Conservation (phyloP, 2,329 filamentous ascomycete genomes). For the Penicillium digitatum region DNA sequence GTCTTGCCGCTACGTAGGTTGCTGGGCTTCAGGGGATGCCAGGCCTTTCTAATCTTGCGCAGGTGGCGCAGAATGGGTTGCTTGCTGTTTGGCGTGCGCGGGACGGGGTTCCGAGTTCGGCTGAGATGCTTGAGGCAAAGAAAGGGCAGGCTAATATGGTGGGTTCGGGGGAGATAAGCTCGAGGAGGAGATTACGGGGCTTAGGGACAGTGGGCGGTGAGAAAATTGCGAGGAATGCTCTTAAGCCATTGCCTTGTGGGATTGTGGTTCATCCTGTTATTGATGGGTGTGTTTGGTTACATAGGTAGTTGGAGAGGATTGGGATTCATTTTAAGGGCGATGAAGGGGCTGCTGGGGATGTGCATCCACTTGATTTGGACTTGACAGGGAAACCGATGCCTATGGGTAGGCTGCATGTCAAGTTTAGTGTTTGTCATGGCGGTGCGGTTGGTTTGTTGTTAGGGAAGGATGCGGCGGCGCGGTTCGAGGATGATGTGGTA, state of each 20-base stretch:
- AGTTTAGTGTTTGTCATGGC: constrained; percentile 56
- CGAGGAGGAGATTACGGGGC: constrained; percentile 37
- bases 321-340: constrained; percentile 34
- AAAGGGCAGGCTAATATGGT: constrained; percentile 54
- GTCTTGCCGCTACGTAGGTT: constrained; percentile 52
- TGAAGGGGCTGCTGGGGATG: constrained; percentile 41
- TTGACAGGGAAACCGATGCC: constrained; percentile 52
- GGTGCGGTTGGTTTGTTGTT: constrained; percentile 50
- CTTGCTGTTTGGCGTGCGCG: constrained; percentile 46
- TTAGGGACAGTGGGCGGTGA: constrained; percentile 36
- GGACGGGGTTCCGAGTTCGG: constrained; percentile 50
- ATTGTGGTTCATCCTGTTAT: constrained; percentile 57
- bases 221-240: constrained; percentile 53
- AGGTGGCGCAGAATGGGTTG: constrained; percentile 52
- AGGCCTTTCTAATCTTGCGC: constrained; percentile 55
- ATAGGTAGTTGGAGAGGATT: constrained; percentile 35
- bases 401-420: constrained; percentile 50
- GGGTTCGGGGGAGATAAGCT: constrained; percentile 40
- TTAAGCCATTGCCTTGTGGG: constrained; percentile 57
- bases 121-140: constrained; percentile 49
- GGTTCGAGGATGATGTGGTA: constrained; percentile 51
- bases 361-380: constrained; percentile 53
- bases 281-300: constrained; percentile 50
- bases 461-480: constrained; percentile 50
- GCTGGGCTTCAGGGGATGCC: constrained; percentile 52